Conservation (phyloP, 208 protist genomes). For the Leishmania aethiopica region DNA sequence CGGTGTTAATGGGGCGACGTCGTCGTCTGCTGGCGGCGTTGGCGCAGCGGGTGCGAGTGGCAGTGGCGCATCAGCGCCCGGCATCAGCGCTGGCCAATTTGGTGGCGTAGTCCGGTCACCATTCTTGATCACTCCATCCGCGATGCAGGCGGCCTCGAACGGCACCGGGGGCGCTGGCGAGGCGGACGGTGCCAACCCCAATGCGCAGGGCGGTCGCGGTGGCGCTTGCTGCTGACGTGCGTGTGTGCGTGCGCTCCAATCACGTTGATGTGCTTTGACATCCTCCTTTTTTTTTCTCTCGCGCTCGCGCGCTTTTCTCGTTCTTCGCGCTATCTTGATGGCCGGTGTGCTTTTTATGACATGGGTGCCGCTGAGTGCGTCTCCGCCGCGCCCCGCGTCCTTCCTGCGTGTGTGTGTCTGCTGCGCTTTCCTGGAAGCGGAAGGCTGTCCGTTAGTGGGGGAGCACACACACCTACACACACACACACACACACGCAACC, state of each 20-base stretch:
- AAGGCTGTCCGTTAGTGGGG: neutral
- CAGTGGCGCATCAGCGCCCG: neutral
- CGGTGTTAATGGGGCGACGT: neutral
- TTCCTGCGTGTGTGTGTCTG: too few species aligned
- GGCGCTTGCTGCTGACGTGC: conserved; percentile 19
- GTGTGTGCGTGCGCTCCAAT: neutral
- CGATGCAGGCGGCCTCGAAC: conserved; percentile 17
- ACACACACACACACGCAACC: neutral
- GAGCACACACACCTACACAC: neutral
- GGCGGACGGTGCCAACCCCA: neutral
- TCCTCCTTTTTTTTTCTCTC: neutral
- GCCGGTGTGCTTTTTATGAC: neutral
- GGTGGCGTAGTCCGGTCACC: conserved; percentile 25
- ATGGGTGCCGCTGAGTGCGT: neutral
- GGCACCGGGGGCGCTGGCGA: neutral
- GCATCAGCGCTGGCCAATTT: conserved; percentile 16
- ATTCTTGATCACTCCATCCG: conserved; percentile 25
- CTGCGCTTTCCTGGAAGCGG: neutral
- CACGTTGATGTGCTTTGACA: neutral
- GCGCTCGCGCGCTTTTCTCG: neutral
- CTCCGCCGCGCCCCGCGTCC: too few species aligned
- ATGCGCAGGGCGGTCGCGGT: conserved; percentile 1
- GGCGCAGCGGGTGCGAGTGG: neutral
- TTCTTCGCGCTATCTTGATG: neutral
- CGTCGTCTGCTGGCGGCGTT: neutral